Evolutionary conservation across 1,284 basidiomycete genomes (phyloP), one percentile per base, ranked within the genome.

Genomic region (Rhodotorula sp.): DNA sequence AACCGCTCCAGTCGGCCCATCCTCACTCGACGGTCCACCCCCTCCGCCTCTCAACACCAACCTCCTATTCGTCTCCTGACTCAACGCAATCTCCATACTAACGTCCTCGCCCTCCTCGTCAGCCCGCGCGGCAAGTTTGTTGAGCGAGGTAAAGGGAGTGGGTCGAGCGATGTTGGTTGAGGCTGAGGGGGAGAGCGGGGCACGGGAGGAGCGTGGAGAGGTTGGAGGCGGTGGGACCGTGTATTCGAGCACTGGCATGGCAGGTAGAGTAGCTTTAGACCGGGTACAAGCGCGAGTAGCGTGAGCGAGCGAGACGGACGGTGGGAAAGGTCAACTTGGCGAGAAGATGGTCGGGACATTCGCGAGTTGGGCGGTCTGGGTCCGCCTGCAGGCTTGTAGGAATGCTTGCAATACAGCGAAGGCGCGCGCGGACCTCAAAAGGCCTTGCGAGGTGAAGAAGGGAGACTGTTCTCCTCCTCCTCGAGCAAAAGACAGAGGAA

Each of bases 161-260:
- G 22, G 20, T 6, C 6, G 61, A 55, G 61, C 17, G 46, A 56
- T n/a, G 48, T 62, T 53, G 60, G 51, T 32, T 15, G 29, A 4
- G 4, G 34, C 15, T 29, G 53, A 44, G 34, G 34, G 34, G 4
- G 55, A 58, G 34, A 39, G 59, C 24, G 36, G 36, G 2, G 36
- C 44, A 44, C n/a, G 44, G 15, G 51, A n/a, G 48, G 34, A 15
- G 22, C 34, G 19, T 34, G 53, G 27, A 4, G 47, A 34, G 11
- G 19, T 34, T 19, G 46, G 13, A 20, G 54, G 49, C 15, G 32
- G 4, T 1, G 66, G 66, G 9, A 61, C 56, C 1, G 60, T 20
- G 22, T 49, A 32, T 46, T 67, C 66, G 46, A 67, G 52, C n/a
- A 67, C 52, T 19, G 60, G 66, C 66, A 67, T 67, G 20, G 44